Evolutionary conservation across 208 protist genomes (phyloP).

Genomic region (Leishmania tropica): DNA sequence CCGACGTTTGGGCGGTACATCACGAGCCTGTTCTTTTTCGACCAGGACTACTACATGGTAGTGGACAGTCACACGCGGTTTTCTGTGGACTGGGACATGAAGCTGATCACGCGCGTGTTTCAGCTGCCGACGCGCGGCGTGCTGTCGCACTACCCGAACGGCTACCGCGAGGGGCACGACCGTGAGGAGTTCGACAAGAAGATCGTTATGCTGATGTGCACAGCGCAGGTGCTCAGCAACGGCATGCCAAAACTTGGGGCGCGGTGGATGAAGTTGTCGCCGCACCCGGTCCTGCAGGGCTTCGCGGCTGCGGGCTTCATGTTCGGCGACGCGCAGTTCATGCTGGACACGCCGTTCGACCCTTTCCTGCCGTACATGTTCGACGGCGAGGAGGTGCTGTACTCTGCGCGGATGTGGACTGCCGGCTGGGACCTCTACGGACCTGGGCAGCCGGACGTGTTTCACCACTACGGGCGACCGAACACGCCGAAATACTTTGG

Average conservation of each 20-base stretch:
- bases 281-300: constrained; percentile 46
- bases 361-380: constrained; percentile 93
- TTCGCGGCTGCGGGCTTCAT: constrained; percentile 81
- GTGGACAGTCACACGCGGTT: constrained; percentile 88
- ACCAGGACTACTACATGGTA: constrained; percentile 90
- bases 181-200: constrained; percentile 44
- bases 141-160: constrained; percentile 86
- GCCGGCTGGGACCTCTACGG: constrained; percentile 88
- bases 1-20: constrained; percentile 85
- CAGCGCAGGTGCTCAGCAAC: constrained; percentile 55
- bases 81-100: constrained; percentile 67
- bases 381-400: constrained; percentile 93
- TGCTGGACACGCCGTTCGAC: constrained; percentile 91
- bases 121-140: constrained; percentile 68
- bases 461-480: constrained; percentile 78
- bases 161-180: constrained; percentile 55
- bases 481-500: constrained; percentile 56
- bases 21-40: constrained; percentile 71
- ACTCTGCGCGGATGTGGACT: constrained; percentile 88
- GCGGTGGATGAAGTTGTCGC: constrained; percentile 34
- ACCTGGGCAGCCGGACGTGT: constrained; percentile 68
- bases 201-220: constrained; percentile 75
- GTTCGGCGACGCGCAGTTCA: constrained; percentile 75
- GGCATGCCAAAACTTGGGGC: constrained; percentile 72
- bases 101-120: constrained; percentile 68